Conservation (phyloP, 2,329 filamentous ascomycete genomes). For the Alternaria viburni region DNA sequence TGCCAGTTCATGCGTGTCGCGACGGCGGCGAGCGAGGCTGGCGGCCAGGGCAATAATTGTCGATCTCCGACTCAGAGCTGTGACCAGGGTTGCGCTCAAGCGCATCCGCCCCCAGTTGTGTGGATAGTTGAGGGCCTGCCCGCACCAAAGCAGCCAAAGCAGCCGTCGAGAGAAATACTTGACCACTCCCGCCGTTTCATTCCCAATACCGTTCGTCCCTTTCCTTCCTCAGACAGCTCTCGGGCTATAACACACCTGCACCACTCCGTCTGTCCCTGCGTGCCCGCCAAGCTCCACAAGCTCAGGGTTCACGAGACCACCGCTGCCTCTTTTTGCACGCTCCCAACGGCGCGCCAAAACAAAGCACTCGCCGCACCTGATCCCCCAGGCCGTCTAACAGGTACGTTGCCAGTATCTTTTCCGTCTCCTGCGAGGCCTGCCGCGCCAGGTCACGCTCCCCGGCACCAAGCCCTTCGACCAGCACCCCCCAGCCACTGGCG, state of each 20-base stretch:
- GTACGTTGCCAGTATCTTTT: constrained; percentile 25
- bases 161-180: constrained; percentile 40
- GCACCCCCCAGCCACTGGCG: constrained; percentile 23
- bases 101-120: constrained; percentile 37
- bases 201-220: constrained; percentile 48
- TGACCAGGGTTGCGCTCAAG: constrained; percentile 33
- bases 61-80: constrained; percentile 41
- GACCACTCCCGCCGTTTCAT: constrained; percentile 47
- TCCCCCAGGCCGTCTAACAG: not conserved
- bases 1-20: not conserved
- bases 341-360: constrained; percentile 26
- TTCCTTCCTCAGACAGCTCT: constrained; percentile 51
- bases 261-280: constrained; percentile 28
- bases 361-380: constrained; percentile 17
- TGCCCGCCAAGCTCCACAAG: constrained; percentile 30
- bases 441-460: constrained; percentile 9
- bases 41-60: not conserved
- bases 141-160: constrained; percentile 26
- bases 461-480: not conserved
- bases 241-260: constrained; percentile 38
- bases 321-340: constrained; percentile 22
- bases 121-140: constrained; percentile 27
- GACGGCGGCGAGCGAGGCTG: not conserved
- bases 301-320: constrained; percentile 18
- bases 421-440: not conserved